Evolutionary conservation across 257 asterid species (phyloP), one percentile per base, ranked within the genome.

Genomic region (Solanum tarijense): DNA sequence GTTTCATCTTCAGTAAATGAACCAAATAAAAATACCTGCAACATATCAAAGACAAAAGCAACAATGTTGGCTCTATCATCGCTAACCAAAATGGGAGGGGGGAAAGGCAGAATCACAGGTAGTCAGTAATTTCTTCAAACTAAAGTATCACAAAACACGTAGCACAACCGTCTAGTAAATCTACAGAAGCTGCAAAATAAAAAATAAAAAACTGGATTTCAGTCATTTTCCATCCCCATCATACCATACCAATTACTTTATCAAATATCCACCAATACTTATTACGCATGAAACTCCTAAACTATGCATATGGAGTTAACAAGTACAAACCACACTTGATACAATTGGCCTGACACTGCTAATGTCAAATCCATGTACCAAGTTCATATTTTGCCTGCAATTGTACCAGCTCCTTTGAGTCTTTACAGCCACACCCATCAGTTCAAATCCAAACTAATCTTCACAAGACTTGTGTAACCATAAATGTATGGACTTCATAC

Each of bases 1-100:
- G 96, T 92, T 93, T 96, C 99, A 78, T 94, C 96, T 94, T 93
- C 98, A 5, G 95, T 91, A 92, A 97, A 97, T 79, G 99, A 97
- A 87, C 99, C 99, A 91, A 97, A 97, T 86, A 97, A 82, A 31
- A 97, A 79, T 88, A 94, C 92, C 99, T 97, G 84, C 79, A 48
- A 32, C 79, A 74, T 9, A 74, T 12, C 62, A 79, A 79, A 90
- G 83, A 83, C 11, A 87, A 71, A 48, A 10, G 69, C 39, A 82
- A 48, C 75, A 88, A 7, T 83, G 60, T 90, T 72, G 87, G 88
- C 82, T 68, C 62, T 41, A 72, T 86, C 85, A 25, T 27, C 1
- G 7, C 85, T 46, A 29, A 27, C 68, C 68, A 46, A 81, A 71
- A 43, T 68, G 38, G 12, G 41, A 27, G 83, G 83, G 36, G 9